Percentiles rank a stretch among this genome's conserved stretches.
Conservation (phyloP, 2,329 filamentous ascomycete species). For the Seiridium unicorne region DNA sequence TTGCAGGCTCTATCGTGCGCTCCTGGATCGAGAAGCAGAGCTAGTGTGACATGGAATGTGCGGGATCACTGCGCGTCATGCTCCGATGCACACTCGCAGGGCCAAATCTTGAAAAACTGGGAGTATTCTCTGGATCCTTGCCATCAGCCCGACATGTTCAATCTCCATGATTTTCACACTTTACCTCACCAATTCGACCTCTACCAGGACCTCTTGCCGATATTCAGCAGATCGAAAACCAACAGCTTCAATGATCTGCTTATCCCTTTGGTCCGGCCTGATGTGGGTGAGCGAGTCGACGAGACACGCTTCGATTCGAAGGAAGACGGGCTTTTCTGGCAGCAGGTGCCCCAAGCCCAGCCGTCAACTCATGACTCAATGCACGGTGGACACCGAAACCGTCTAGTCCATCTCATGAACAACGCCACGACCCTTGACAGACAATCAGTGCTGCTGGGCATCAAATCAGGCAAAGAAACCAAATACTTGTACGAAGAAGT, state of each 20-base stretch:
- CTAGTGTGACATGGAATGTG: slow-evolving; percentile 60
- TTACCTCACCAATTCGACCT: slow-evolving; percentile 61
- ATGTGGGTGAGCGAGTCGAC: slow-evolving; percentile 46
- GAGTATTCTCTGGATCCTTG: slow-evolving; percentile 65
- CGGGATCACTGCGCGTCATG: slow-evolving; percentile 65
- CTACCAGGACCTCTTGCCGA: slow-evolving; percentile 64
- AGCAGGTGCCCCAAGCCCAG: slow-evolving; percentile 60
- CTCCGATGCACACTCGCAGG: slow-evolving; percentile 61
- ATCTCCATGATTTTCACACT: slow-evolving; percentile 72
- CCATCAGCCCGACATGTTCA: slow-evolving; percentile 72
- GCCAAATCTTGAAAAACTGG: slow-evolving; percentile 68
- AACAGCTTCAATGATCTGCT: slow-evolving; percentile 74
- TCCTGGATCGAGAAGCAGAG: slow-evolving; percentile 57
- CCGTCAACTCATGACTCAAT: slow-evolving; percentile 50
- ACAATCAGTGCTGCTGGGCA: slow-evolving; percentile 57
- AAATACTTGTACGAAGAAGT: slow-evolving; percentile 58
- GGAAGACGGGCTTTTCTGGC: slow-evolving; percentile 69
- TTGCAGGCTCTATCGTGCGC: slow-evolving; percentile 54
- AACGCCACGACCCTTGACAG: slow-evolving; percentile 49
- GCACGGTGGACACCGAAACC: slow-evolving; percentile 67
- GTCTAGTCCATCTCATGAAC: slow-evolving; percentile 68
- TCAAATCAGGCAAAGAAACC: slow-evolving; percentile 29
- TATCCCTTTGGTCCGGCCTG: slow-evolving; percentile 58
- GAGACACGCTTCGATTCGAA: slow-evolving; percentile 57
- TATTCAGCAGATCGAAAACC: slow-evolving; percentile 75